These are phyloP conservation scores for Cryptococcus floricola DNA, from an alignment of 1,284 basidiomycete species.

Conservation along the genomic window DNA sequence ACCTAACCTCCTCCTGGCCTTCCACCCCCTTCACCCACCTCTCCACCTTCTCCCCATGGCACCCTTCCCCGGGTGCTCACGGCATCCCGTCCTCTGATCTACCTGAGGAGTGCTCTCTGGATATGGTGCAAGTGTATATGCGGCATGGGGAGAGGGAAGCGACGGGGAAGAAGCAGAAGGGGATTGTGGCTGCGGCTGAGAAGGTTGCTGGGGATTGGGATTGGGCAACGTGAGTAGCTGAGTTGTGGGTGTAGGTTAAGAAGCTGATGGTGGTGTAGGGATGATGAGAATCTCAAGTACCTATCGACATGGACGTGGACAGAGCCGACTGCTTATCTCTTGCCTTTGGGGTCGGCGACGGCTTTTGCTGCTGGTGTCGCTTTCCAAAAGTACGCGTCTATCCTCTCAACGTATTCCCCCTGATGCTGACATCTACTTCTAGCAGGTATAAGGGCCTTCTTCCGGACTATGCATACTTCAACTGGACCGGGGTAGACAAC, in stretches of 20 bases:
- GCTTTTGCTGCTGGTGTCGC: neutral
- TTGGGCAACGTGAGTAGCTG: neutral
- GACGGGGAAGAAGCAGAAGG: neutral
- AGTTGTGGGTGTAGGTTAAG: neutral
- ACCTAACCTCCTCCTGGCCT: slow-evolving; percentile 5
- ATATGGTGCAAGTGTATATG: slow-evolving; percentile 1
- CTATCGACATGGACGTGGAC: neutral
- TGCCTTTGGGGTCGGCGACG: slow-evolving; percentile 47
- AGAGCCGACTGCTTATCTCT: neutral
- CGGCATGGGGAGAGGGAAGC: neutral
- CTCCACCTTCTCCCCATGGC: slow-evolving; percentile 1
- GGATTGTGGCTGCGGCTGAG: neutral
- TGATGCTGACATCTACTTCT: neutral
- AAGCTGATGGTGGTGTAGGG: neutral
- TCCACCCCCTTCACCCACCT: neutral
- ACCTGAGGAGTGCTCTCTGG: neutral
- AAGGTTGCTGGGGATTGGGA: neutral
- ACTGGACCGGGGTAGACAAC: neutral
- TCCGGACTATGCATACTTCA: slow-evolving; percentile 1
- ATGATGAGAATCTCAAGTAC: slow-evolving; percentile 1
- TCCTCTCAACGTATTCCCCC: neutral
- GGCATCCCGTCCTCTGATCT: neutral
- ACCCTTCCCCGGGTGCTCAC: neutral
- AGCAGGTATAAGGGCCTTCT: slow-evolving; percentile 1
- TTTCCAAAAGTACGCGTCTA: neutral